These are phyloP conservation scores for Microsporum audouinii DNA, from an alignment of 2,329 filamentous ascomycete species.

Conservation along the genomic window DNA sequence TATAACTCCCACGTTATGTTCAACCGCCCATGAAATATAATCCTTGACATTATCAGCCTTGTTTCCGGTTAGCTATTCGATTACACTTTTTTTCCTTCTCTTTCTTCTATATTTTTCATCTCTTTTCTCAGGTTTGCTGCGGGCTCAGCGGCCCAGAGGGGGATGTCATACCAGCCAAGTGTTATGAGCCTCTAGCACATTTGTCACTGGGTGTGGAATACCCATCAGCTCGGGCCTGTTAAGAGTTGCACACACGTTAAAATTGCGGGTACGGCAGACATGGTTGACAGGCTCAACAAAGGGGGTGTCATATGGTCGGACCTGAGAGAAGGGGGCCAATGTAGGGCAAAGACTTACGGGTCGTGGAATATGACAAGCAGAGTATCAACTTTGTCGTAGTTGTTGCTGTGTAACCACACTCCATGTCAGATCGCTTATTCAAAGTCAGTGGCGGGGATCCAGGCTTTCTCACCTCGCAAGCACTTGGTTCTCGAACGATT, in stretches of 20 bases:
- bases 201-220: slow-evolving; percentile 57
- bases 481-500: slow-evolving; percentile 76
- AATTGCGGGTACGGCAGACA: too few relatives aligned
- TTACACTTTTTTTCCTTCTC: not conserved
- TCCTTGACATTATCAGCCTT: slow-evolving; percentile 70
- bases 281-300: not conserved
- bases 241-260: slow-evolving; percentile 9
- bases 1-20: slow-evolving; percentile 70
- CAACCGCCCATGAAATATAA: slow-evolving; percentile 73
- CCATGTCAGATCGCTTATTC: not conserved
- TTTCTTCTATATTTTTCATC: too few relatives aligned
- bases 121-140: not conserved
- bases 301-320: not conserved
- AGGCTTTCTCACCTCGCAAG: slow-evolving; percentile 53
- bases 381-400: slow-evolving; percentile 53
- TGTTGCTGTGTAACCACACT: slow-evolving; percentile 37
- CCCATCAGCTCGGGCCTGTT: slow-evolving; percentile 58
- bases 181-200: slow-evolving; percentile 69
- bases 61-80: slow-evolving; percentile 11
- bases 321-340: not conserved
- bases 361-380: slow-evolving; percentile 85
- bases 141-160: not conserved
- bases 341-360: slow-evolving; percentile 46
- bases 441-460: not conserved
- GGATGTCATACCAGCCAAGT: slow-evolving; percentile 63